phyloP scores from a whole-genome alignment of 2,329 filamentous ascomycete genomes.

The Elsinoe perseae region DNA sequence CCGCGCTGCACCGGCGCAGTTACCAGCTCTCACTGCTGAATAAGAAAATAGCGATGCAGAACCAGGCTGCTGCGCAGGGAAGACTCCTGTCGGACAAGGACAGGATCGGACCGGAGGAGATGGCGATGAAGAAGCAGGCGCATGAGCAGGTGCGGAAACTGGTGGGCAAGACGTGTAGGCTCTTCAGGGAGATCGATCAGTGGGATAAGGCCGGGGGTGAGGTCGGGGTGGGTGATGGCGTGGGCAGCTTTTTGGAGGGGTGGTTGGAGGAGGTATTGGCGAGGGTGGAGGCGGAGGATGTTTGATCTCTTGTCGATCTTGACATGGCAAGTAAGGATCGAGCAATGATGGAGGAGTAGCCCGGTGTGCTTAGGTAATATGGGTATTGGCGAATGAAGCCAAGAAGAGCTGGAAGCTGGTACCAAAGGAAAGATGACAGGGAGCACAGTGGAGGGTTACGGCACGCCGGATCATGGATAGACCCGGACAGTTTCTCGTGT shows the following conservation, averaged over 20 bases:
- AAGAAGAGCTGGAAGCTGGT: not conserved
- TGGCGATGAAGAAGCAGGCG: conserved; percentile 48
- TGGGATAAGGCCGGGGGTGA: conserved; percentile 71
- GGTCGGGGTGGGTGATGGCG: conserved; percentile 88
- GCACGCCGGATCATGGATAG: too few species aligned
- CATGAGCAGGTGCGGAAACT: conserved; percentile 77
- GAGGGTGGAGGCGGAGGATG: conserved; percentile 78
- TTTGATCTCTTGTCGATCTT: conserved; percentile 35
- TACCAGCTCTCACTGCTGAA: conserved; percentile 53
- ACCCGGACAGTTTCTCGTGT: too few species aligned
- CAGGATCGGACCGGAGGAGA: conserved; percentile 26
- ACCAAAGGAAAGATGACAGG: not conserved
- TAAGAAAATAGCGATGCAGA: conserved; percentile 23
- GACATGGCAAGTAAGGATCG: too few species aligned
- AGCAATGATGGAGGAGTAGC: conserved; percentile 38
- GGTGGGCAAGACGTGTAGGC: conserved; percentile 71
- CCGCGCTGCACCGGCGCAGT: conserved; percentile 72
- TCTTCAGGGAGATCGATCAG: conserved; percentile 85
- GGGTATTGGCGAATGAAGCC: conserved; percentile 43
- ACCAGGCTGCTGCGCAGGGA: conserved; percentile 32
- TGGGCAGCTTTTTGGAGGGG: conserved; percentile 81
- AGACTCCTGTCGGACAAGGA: not conserved
- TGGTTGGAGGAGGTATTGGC: conserved; percentile 91
- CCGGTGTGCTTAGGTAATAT: too few species aligned
- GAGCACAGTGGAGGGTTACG: not conserved